phyloP scores from a whole-genome alignment of 1,139 yeast species.

The Pichia sp. region DNA sequence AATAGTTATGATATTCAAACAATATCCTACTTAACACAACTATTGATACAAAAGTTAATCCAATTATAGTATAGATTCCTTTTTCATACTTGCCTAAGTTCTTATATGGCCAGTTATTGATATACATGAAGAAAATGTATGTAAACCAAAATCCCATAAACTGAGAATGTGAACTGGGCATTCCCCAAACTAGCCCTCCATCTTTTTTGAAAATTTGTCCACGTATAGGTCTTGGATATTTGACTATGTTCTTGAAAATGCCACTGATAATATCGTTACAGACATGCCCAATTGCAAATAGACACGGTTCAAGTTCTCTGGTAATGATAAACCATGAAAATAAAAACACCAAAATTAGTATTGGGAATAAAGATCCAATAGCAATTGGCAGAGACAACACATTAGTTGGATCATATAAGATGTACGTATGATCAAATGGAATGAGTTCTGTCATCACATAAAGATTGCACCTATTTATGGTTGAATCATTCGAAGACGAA shows the following conservation, averaged over 20 bases:
- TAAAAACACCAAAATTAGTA: constrained; percentile 69
- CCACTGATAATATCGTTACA: constrained; percentile 68
- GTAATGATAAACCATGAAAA: constrained; percentile 77
- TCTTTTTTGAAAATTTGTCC: constrained; percentile 31
- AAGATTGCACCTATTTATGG: too few relatives aligned
- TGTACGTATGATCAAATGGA: constrained; percentile 66
- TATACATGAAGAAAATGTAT: constrained; percentile 48
- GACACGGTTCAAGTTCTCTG: constrained; percentile 78
- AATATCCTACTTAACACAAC: constrained; percentile 76
- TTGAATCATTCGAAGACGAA: too few relatives aligned
- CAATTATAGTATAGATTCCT: constrained; percentile 7
- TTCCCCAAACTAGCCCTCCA: constrained; percentile 48
- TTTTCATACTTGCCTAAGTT: neutral
- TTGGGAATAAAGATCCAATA: constrained; percentile 75
- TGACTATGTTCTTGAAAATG: constrained; percentile 51
- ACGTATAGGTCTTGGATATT: constrained; percentile 69
- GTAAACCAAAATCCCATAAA: constrained; percentile 82
- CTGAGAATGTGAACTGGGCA: constrained; percentile 97
- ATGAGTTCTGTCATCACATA: constrained; percentile 15
- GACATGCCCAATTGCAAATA: constrained; percentile 82
- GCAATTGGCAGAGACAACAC: constrained; percentile 55
- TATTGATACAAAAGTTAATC: constrained; percentile 14
- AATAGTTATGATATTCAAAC: constrained; percentile 63
- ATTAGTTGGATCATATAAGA: constrained; percentile 68
- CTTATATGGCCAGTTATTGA: constrained; percentile 26